phyloP scores from a whole-genome alignment of 352 stramenopile species.

The Phytophthora meadii region DNA sequence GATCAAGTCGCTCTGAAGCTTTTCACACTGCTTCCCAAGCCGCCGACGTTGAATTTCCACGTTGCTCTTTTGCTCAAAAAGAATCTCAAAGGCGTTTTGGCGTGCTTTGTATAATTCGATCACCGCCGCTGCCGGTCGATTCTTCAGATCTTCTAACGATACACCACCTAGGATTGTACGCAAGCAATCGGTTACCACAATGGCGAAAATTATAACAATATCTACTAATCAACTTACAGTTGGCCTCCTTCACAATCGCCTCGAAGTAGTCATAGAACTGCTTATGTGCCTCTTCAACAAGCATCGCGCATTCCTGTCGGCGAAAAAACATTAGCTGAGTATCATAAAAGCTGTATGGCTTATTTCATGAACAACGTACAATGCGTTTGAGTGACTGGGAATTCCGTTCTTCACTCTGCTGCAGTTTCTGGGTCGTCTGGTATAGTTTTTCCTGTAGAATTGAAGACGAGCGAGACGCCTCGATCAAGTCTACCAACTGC shows the following conservation, averaged over 20 bases:
- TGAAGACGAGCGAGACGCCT: constrained; percentile 65
- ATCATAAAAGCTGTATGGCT: neutral
- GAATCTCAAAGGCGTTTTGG: constrained; percentile 67
- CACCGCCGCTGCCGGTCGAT: constrained; percentile 50
- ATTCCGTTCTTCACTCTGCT: constrained; percentile 62
- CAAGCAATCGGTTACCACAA: constrained; percentile 9
- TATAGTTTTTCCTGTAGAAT: constrained; percentile 73
- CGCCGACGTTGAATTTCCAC: constrained; percentile 55
- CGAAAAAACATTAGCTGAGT: neutral
- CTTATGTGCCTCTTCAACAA: constrained; percentile 51
- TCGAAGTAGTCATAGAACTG: constrained; percentile 62
- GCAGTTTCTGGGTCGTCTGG: constrained; percentile 57
- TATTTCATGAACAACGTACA: constrained; percentile 35
- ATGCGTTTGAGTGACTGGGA: constrained; percentile 52
- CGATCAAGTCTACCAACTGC: constrained; percentile 73
- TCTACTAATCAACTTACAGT: constrained; percentile 34
- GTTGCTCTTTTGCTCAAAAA: constrained; percentile 65
- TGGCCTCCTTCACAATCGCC: constrained; percentile 47
- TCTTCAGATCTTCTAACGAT: constrained; percentile 50
- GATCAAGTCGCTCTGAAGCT: constrained; percentile 57
- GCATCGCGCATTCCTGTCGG: constrained; percentile 46
- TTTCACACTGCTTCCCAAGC: constrained; percentile 59
- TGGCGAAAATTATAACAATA: neutral
- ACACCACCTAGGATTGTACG: constrained; percentile 38
- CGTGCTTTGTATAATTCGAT: constrained; percentile 62